Percentiles rank a stretch among this genome's conserved stretches.
These are phyloP conservation scores for Candida nonsorbophila DNA, from an alignment of 805 yeast species.

Conservation along the genomic window DNA sequence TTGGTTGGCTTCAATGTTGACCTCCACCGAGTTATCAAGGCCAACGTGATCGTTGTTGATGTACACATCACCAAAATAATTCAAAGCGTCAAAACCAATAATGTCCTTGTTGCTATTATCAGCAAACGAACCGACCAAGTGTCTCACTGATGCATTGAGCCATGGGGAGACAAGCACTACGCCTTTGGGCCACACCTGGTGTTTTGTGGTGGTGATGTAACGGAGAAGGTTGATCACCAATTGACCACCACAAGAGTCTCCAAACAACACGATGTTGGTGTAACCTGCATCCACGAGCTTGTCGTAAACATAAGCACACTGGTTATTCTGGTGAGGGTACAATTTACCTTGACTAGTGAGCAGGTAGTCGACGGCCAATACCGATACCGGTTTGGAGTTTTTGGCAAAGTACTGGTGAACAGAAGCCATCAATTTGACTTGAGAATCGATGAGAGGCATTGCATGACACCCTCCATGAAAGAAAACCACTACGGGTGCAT, in stretches of 20 bases:
- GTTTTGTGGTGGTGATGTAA: constrained; percentile 15
- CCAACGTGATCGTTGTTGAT: constrained; percentile 23
- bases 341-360: constrained; percentile 20
- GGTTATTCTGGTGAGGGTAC: constrained; percentile 24
- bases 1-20: constrained; percentile 17
- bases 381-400: constrained; percentile 11
- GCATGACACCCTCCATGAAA: constrained; percentile 33
- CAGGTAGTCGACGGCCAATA: constrained; percentile 23
- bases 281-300: constrained; percentile 14
- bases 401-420: constrained; percentile 1
- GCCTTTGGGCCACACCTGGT: constrained; percentile 17
- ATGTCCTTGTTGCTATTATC: constrained; percentile 8
- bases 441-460: constrained; percentile 16
- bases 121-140: constrained; percentile 12
- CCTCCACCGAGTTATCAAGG: constrained; percentile 20
- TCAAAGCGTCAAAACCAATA: constrained; percentile 1
- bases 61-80: constrained; percentile 4
- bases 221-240: constrained; percentile 11
- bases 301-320: constrained; percentile 20
- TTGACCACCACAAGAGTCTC: constrained; percentile 39
- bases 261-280: constrained; percentile 24
- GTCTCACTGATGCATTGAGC: constrained; percentile 18
- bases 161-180: constrained; percentile 25
- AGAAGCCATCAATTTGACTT: constrained; percentile 17
- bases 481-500: constrained; percentile 8